phyloP scores from a whole-genome alignment of 495 filamentous ascomycete species.

The Daldinia concentrica region DNA sequence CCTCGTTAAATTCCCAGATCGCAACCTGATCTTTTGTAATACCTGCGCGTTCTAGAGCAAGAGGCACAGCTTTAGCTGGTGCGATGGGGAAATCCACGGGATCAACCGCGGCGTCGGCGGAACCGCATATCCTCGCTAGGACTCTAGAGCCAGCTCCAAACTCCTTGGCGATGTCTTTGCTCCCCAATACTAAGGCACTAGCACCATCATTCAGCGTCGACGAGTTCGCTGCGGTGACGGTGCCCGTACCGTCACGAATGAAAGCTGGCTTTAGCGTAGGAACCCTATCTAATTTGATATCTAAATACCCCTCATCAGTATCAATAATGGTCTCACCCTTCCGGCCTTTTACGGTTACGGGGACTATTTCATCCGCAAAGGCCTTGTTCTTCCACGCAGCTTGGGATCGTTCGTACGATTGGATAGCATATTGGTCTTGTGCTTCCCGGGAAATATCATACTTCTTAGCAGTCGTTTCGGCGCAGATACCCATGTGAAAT shows the following conservation, averaged over 20 bases:
- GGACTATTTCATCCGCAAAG: slow-evolving; percentile 87
- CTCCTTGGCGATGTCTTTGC: slow-evolving; percentile 75
- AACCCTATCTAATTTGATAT: slow-evolving; percentile 84
- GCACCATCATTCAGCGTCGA: slow-evolving; percentile 95
- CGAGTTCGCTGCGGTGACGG: slow-evolving; percentile 92
- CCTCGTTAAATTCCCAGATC: slow-evolving; percentile 98
- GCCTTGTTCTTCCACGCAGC: slow-evolving; percentile 81
- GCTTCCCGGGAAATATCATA: slow-evolving; percentile 78
- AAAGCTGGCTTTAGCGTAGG: slow-evolving; percentile 91
- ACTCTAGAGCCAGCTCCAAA: slow-evolving; percentile 78
- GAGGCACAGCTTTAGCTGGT: slow-evolving; percentile 89
- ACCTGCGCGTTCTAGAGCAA: slow-evolving; percentile 87
- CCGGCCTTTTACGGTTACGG: slow-evolving; percentile 82
- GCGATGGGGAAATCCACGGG: slow-evolving; percentile 96
- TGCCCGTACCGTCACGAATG: slow-evolving; percentile 80
- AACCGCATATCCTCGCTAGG: slow-evolving; percentile 82
- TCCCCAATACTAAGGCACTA: slow-evolving; percentile 86
- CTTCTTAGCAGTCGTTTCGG: slow-evolving; percentile 94
- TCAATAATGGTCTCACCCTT: slow-evolving; percentile 83
- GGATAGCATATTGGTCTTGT: slow-evolving; percentile 91
- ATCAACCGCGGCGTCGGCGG: slow-evolving; percentile 90
- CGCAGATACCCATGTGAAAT: slow-evolving; percentile 97
- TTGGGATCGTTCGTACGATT: slow-evolving; percentile 86
- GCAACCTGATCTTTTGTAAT: slow-evolving; percentile 89
- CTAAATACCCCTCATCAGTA: slow-evolving; percentile 88